phyloP scores from a whole-genome alignment of 352 stramenopile genomes.

The Phytophthora rubi region DNA sequence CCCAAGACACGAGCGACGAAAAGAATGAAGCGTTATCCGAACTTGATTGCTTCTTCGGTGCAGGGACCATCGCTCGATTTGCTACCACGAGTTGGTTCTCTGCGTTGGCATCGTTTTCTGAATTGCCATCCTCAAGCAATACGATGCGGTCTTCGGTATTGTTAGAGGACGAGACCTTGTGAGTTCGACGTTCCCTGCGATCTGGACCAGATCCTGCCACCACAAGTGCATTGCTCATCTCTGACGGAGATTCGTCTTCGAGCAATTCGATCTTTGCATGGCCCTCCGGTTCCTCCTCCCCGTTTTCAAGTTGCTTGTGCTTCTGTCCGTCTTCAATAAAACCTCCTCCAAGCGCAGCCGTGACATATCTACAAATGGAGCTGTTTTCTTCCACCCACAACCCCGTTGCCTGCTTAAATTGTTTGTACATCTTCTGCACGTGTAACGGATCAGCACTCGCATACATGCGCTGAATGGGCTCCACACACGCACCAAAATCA shows the following conservation, averaged over 20 bases:
- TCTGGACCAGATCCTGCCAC: slow-evolving; percentile 23
- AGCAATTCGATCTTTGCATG: slow-evolving; percentile 54
- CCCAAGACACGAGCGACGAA: slow-evolving; percentile 70
- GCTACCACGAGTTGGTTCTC: slow-evolving; percentile 57
- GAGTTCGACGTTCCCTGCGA: slow-evolving; percentile 9
- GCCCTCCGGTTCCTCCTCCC: slow-evolving; percentile 36
- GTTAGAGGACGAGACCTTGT: slow-evolving; percentile 27
- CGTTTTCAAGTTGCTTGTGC: slow-evolving; percentile 46
- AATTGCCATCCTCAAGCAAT: slow-evolving; percentile 44
- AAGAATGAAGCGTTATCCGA: slow-evolving; percentile 45
- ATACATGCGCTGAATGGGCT: slow-evolving; percentile 90
- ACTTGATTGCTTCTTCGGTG: slow-evolving; percentile 39
- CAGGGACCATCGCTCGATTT: slow-evolving; percentile 35
- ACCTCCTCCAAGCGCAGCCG: slow-evolving; percentile 61
- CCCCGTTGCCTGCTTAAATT: slow-evolving; percentile 84
- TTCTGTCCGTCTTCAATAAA: slow-evolving; percentile 64
- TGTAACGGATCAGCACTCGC: slow-evolving; percentile 79
- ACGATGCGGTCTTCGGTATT: slow-evolving; percentile 35
- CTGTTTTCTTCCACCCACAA: slow-evolving; percentile 89
- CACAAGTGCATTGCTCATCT: slow-evolving; percentile 46
- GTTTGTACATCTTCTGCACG: slow-evolving; percentile 88
- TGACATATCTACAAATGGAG: slow-evolving; percentile 81
- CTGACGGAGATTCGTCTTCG: slow-evolving; percentile 32
- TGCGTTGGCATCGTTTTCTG: slow-evolving; percentile 40
- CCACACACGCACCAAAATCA: slow-evolving; percentile 83